These are phyloP conservation scores for Silene uniflora DNA, from an alignment of 148 eudicot species.

Conservation along the genomic window DNA sequence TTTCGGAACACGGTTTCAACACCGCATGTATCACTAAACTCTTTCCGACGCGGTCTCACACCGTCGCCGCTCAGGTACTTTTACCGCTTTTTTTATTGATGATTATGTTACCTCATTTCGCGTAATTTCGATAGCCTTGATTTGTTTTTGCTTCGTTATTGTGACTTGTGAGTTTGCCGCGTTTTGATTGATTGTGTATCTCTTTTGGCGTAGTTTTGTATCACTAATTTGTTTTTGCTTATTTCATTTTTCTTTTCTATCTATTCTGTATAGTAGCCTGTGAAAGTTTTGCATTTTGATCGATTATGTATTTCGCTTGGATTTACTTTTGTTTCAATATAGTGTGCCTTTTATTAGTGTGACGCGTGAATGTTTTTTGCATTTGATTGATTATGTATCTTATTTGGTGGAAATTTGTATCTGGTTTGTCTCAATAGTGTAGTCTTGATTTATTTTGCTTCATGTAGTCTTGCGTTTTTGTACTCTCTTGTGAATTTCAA, in stretches of 20 bases:
- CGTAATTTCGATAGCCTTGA: not conserved
- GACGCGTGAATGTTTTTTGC: not conserved
- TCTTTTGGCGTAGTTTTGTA: not conserved
- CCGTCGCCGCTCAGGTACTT: slow-evolving; percentile 92
- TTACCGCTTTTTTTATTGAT: not conserved
- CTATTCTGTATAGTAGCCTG: not conserved
- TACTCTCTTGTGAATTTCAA: not conserved
- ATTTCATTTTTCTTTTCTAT: too few species aligned
- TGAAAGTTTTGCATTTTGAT: too few species aligned
- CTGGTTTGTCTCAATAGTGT: not conserved
- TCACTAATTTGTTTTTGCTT: not conserved
- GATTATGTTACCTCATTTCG: not conserved
- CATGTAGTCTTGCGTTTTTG: not conserved
- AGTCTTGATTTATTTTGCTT: not conserved
- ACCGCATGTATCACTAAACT: slow-evolving; percentile 98
- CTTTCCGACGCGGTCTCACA: slow-evolving; percentile 96
- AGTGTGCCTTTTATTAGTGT: not conserved
- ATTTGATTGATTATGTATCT: not conserved
- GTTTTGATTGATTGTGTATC: not conserved
- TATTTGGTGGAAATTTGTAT: not conserved
- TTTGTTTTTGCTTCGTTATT: not conserved
- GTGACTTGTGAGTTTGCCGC: too few species aligned
- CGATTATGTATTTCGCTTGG: not conserved
- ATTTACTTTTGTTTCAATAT: not conserved
- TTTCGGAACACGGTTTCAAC: slow-evolving; percentile 94